phyloP scores from a whole-genome alignment of 805 yeast species.

The Saccharomyces mikatae region DNA sequence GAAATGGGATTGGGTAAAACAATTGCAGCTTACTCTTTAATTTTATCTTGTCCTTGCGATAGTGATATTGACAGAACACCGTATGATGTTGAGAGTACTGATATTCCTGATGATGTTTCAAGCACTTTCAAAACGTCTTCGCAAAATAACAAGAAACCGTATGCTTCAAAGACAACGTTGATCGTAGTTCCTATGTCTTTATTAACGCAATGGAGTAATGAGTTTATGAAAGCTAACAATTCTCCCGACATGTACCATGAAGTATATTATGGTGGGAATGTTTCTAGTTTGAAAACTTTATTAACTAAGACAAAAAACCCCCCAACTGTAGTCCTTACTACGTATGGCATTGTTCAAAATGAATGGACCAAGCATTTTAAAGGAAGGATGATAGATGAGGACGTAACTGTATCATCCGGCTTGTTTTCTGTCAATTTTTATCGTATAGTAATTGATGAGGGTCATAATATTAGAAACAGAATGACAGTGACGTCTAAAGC shows the following conservation, averaged over 20 bases:
- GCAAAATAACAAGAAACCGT: slow-evolving; percentile 25
- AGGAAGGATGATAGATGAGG: slow-evolving; percentile 5
- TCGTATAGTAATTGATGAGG: slow-evolving; percentile 80
- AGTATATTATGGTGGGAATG: slow-evolving; percentile 69
- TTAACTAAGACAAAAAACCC: slow-evolving; percentile 39
- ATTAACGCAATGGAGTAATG: slow-evolving; percentile 85
- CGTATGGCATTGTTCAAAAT: slow-evolving; percentile 77
- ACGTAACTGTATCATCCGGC: slow-evolving; percentile 36
- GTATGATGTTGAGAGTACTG: slow-evolving; percentile 3
- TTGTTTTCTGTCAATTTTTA: slow-evolving; percentile 66
- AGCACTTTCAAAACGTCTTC: background rate
- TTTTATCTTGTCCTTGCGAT: slow-evolving; percentile 59
- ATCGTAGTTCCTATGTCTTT: slow-evolving; percentile 87
- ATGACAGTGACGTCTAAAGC: slow-evolving; percentile 74
- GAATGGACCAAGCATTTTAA: slow-evolving; percentile 52
- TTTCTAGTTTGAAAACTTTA: slow-evolving; percentile 40
- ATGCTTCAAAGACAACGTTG: slow-evolving; percentile 66
- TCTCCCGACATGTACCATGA: slow-evolving; percentile 39
- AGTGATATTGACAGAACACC: slow-evolving; percentile 10
- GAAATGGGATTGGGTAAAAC: slow-evolving; percentile 98
- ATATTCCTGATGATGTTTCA: background rate
- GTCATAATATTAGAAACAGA: slow-evolving; percentile 79
- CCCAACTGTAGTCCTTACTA: slow-evolving; percentile 69
- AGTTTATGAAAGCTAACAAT: slow-evolving; percentile 52
- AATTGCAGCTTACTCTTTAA: slow-evolving; percentile 67